phyloP scores from a whole-genome alignment of 257 asterid species.

The Plectranthus barbatus region DNA sequence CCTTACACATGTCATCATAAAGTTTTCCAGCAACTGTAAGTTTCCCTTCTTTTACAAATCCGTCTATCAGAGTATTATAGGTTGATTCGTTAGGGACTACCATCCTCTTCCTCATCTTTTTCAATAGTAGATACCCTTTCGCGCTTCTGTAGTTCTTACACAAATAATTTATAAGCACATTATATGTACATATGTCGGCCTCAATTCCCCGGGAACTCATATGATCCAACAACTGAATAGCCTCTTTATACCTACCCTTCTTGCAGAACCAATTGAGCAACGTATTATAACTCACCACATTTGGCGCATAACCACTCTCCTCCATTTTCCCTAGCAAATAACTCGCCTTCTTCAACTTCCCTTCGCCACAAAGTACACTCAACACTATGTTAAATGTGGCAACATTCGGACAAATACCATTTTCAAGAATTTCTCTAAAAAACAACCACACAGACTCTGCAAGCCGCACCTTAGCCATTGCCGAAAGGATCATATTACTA shows the following conservation, averaged over 20 bases:
- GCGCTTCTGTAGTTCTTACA: slow-evolving; percentile 57
- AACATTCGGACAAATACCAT: slow-evolving; percentile 53
- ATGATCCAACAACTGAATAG: slow-evolving; percentile 53
- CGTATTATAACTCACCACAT: slow-evolving; percentile 73
- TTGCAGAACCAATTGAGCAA: slow-evolving; percentile 80
- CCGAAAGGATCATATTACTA: slow-evolving; percentile 70
- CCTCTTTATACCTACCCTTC: slow-evolving; percentile 66
- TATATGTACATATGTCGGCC: slow-evolving; percentile 75
- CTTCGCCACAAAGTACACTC: slow-evolving; percentile 61
- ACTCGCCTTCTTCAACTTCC: slow-evolving; percentile 60
- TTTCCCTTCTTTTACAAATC: slow-evolving; percentile 82
- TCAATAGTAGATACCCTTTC: slow-evolving; percentile 68
- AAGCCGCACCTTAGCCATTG: slow-evolving; percentile 30
- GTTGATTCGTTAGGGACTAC: slow-evolving; percentile 67
- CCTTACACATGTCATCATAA: slow-evolving; percentile 57
- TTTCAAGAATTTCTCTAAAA: slow-evolving; percentile 60
- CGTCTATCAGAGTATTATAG: slow-evolving; percentile 70
- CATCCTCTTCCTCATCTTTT: slow-evolving; percentile 61
- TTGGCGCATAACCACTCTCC: slow-evolving; percentile 83
- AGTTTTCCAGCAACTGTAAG: slow-evolving; percentile 50
- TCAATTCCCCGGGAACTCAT: slow-evolving; percentile 73
- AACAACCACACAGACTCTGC: slow-evolving; percentile 58
- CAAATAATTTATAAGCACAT: slow-evolving; percentile 60
- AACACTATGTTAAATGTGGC: slow-evolving; percentile 67
- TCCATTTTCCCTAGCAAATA: slow-evolving; percentile 69